phyloP scores from a whole-genome alignment of 2,329 filamentous ascomycete genomes.

The Xylaria sp. region DNA sequence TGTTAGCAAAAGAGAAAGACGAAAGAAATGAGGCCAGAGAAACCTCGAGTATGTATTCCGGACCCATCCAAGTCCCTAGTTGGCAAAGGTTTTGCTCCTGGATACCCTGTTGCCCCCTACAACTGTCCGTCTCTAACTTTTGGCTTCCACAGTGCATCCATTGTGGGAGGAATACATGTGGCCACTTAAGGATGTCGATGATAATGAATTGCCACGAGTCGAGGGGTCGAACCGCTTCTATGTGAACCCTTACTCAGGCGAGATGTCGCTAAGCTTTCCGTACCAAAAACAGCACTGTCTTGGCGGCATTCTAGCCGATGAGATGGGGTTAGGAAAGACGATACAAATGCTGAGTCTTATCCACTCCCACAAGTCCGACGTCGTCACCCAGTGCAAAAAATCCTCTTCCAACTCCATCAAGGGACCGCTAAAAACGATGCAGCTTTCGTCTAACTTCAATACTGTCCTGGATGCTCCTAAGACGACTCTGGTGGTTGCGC shows the following conservation, averaged over 20 bases:
- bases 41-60: slow-evolving; percentile 49
- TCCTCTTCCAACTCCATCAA: slow-evolving; percentile 45
- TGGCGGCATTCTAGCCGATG: slow-evolving; percentile 87
- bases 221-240: slow-evolving; percentile 72
- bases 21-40: slow-evolving; percentile 61
- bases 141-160: slow-evolving; percentile 61
- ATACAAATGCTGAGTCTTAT: slow-evolving; percentile 97
- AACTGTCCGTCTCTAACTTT: neutral
- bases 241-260: slow-evolving; percentile 94
- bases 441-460: slow-evolving; percentile 45
- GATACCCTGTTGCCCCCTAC: neutral
- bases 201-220: slow-evolving; percentile 63
- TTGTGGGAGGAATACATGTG: slow-evolving; percentile 94
- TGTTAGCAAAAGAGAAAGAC: slow-evolving; percentile 88
- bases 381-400: slow-evolving; percentile 37
- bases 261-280: slow-evolving; percentile 86
- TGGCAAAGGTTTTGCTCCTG: neutral
- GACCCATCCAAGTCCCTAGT: neutral
- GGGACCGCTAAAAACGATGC: slow-evolving; percentile 52
- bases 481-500: slow-evolving; percentile 91
- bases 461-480: slow-evolving; percentile 66
- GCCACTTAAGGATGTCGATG: slow-evolving; percentile 83
- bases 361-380: slow-evolving; percentile 69
- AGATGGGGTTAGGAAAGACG: slow-evolving; percentile 97
- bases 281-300: slow-evolving; percentile 91